Evolutionary conservation across 1,284 basidiomycete genomes (phyloP), one percentile per base, ranked within the genome.

Genomic region (Pyrrhoderma noxium): DNA sequence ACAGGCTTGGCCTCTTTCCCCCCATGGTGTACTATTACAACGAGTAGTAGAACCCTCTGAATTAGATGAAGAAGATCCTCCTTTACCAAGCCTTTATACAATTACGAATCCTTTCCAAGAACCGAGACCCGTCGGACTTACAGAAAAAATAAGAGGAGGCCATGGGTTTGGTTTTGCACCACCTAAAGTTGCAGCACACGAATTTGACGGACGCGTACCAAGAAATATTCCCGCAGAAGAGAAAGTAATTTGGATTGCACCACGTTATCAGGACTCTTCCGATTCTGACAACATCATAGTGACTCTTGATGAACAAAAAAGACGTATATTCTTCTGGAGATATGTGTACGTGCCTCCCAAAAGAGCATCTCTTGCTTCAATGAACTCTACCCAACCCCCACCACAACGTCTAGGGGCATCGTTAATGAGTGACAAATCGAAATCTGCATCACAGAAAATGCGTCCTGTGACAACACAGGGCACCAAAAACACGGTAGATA

Each of bases 21-120:
- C 85, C 1, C 78, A 84, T 55, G 89, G 89, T 2, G 74, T 90
- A 19, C 70, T 89, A 64, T 76, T 93, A 37, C 89, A 93, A 62
- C 75, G 90, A n/a, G 75, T 79, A 3, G 68, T 89, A 42, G 83
- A 85, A 56, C 70, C 74, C 2, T 67, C 66, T 14, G 87, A 92
- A 62, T 61, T 85, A 8, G 73, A 79, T 25, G 79, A 55, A n/a
- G 25, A 83, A 38, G 70, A 77, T 9, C 27, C 27, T 5, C 70
- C 79, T 0, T 71, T 91, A 19, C 89, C 88, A 0, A 84, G 85
- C 2, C 73, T 93, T 21, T 93, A 88, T 65, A 80, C 84, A 8
- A 70, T 93, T 47, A 80, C 80, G 8, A 85, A 81, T 56, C 82
- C 87, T 0, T 82, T 87, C 43, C 76, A 85, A 1, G 91, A 94